These are phyloP conservation scores for Dacryopinax primogenitus DNA, from an alignment of 768 basidiomycete species.

Conservation along the genomic window DNA sequence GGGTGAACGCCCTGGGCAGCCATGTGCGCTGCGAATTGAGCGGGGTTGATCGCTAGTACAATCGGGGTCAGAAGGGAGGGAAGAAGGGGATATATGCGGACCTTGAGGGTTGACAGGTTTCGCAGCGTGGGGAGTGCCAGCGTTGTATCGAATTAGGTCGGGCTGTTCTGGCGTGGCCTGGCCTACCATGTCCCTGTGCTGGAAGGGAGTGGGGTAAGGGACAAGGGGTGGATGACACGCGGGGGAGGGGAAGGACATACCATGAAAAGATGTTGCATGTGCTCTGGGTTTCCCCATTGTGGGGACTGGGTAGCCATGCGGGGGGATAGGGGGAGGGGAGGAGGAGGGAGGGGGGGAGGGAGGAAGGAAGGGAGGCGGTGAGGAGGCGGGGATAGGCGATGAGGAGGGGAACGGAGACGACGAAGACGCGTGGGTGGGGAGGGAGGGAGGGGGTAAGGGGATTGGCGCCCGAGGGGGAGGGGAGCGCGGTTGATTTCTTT, in stretches of 20 bases:
- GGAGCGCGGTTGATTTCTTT: not conserved
- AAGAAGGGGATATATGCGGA: not conserved
- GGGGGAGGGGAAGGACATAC: not conserved
- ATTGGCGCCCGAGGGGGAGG: not conserved
- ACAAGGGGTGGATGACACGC: not conserved
- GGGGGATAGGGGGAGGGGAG: no score
- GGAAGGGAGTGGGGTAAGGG: not conserved
- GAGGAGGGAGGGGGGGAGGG: not conserved
- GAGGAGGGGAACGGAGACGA: not conserved
- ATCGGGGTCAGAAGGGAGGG: not conserved
- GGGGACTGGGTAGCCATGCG: not conserved
- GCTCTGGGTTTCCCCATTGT: not conserved
- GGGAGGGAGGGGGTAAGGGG: not conserved
- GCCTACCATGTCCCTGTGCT: not conserved
- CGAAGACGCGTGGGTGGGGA: not conserved
- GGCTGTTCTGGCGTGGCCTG: not conserved
- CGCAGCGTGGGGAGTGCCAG: not conserved
- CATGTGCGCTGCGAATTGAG: not conserved
- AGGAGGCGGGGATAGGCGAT: not conserved
- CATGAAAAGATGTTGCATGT: constrained; percentile 7
- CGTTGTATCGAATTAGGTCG: not conserved
- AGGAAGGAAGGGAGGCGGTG: no score
- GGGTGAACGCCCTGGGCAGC: not conserved
- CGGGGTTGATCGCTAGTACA: not conserved
- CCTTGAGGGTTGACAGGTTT: not conserved